These are phyloP conservation scores for Pigoraptor vietnamica DNA, from an alignment of 78 protist species.

Conservation along the genomic window DNA sequence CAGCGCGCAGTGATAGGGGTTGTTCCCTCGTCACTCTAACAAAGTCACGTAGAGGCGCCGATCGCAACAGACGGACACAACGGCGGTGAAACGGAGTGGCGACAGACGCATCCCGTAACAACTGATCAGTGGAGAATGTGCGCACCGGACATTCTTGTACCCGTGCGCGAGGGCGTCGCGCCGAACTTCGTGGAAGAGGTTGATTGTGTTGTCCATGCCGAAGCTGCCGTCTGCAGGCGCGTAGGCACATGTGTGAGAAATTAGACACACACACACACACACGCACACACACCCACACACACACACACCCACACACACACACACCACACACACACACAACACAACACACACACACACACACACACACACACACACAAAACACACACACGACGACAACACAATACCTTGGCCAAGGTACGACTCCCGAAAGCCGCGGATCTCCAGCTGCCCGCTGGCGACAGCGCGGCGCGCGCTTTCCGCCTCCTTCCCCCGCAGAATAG, in stretches of 20 bases:
- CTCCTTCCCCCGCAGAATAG: neutral
- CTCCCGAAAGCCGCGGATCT: neutral
- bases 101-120: neutral
- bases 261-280: neutral
- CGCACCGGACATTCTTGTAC: neutral
- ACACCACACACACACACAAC: neutral
- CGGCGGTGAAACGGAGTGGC: neutral
- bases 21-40: too few relatives aligned
- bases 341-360: neutral
- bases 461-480: neutral
- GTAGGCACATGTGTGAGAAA: neutral
- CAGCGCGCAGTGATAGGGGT: neutral
- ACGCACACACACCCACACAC: neutral
- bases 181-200: neutral
- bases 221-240: neutral
- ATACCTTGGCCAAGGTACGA: neutral
- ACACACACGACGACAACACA: neutral
- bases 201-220: neutral
- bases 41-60: too few relatives aligned
- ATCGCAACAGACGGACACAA: neutral
- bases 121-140: neutral
- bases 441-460: neutral
- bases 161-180: neutral
- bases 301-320: neutral
- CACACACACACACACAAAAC: neutral